phyloP scores from a whole-genome alignment of 108 stramenopile genomes.

The Cylindrotheca fusiformis region DNA sequence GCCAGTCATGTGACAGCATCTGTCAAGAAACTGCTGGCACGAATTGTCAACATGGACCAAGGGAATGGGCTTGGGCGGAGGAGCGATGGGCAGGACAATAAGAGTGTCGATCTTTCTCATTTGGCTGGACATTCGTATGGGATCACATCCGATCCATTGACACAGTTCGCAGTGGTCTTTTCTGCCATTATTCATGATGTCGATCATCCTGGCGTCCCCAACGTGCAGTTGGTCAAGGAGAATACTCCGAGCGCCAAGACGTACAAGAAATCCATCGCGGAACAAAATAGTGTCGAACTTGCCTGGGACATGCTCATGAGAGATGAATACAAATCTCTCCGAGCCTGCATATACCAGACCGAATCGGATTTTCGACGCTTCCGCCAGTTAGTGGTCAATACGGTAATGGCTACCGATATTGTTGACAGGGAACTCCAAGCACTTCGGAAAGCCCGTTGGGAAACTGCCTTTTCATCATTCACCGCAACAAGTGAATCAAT shows the following conservation, averaged over 20 bases:
- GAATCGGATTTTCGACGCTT: slow-evolving; percentile 14
- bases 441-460: slow-evolving; percentile 1
- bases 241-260: slow-evolving; percentile 23
- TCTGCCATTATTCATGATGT: slow-evolving; percentile 51
- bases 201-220: slow-evolving; percentile 52
- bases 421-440: slow-evolving; percentile 18
- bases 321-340: slow-evolving; percentile 12
- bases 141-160: slow-evolving; percentile 31
- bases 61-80: no score
- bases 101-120: neutral
- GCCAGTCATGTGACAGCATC: slow-evolving; percentile 9
- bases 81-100: neutral
- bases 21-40: slow-evolving; percentile 5
- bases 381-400: slow-evolving; percentile 27
- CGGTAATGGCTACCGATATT: slow-evolving; percentile 34
- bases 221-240: slow-evolving; percentile 38
- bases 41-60: neutral
- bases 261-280: slow-evolving; percentile 28
- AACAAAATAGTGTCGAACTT: slow-evolving; percentile 22
- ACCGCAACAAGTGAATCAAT: neutral
- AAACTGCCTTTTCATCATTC: neutral
- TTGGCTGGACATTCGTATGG: slow-evolving; percentile 21
- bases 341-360: slow-evolving; percentile 5
- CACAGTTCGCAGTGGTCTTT: slow-evolving; percentile 44
- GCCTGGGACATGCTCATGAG: slow-evolving; percentile 28